These are phyloP conservation scores for Benincasa hispida DNA, from an alignment of 306 rosid species.

Conservation along the genomic window DNA sequence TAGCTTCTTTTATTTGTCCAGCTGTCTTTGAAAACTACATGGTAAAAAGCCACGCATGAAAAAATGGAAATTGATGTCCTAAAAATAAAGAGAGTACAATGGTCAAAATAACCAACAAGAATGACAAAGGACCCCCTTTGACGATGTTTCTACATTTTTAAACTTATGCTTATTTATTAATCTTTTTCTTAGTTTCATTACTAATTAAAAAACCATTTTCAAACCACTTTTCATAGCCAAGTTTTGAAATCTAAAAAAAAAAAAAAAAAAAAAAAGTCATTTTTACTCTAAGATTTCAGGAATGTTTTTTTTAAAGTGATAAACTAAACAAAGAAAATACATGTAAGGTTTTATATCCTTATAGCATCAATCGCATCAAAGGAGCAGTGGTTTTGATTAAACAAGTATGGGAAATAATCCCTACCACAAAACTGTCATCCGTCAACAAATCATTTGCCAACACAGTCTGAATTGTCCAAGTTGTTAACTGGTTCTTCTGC, in stretches of 20 bases:
- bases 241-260: background rate
- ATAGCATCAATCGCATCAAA: background rate
- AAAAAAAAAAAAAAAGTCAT: no score
- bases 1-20: constrained; percentile 54
- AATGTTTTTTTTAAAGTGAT: background rate
- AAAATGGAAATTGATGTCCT: background rate
- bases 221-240: background rate
- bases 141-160: background rate
- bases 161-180: background rate
- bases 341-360: background rate
- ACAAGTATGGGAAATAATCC: background rate
- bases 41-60: constrained; percentile 13
- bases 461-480: constrained; percentile 58
- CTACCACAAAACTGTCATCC: constrained; percentile 90
- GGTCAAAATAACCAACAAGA: background rate
- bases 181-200: background rate
- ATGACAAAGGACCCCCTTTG: background rate
- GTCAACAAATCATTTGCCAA: constrained; percentile 70
- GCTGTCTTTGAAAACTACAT: constrained; percentile 77
- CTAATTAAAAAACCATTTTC: background rate
- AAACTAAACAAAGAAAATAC: background rate
- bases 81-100: background rate
- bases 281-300: background rate
- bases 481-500: constrained; percentile 59
- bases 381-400: background rate